Percentiles rank a stretch among this genome's conserved stretches.
Evolutionary conservation across 139 green algal genomes (phyloP).

Genomic region (Volvox africanus): DNA sequence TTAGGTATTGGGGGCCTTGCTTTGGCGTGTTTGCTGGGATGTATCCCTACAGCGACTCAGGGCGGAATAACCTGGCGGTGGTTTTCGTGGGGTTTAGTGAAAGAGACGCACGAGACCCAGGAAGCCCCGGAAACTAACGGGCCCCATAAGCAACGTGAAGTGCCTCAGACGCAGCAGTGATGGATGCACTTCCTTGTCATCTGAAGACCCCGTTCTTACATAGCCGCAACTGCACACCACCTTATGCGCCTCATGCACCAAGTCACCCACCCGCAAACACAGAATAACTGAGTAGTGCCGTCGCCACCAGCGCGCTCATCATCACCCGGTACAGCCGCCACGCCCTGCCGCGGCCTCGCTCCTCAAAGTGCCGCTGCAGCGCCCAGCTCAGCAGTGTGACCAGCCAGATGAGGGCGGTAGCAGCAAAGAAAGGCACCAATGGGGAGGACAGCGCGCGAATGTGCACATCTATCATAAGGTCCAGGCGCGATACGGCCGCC

Average conservation of each 20-base stretch:
- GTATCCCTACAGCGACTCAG: no score
- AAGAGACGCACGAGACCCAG: no score
- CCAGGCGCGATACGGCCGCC: conserved; percentile 5
- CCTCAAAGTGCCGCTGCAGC: neutral
- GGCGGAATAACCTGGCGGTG: no score
- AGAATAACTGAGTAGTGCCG: conserved; percentile 8
- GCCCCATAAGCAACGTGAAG: no score
- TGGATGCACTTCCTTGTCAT: no score
- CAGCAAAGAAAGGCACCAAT: neutral
- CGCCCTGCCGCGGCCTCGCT: neutral
- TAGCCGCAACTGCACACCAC: neutral
- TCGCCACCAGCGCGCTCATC: neutral
- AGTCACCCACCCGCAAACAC: conserved; percentile 24
- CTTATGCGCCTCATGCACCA: neutral
- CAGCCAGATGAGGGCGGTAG: neutral
- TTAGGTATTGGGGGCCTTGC: no score
- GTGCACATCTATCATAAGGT: neutral
- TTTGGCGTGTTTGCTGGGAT: no score
- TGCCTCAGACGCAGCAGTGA: no score
- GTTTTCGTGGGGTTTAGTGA: no score
- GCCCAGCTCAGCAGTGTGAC: neutral
- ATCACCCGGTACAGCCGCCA: conserved; percentile 2
- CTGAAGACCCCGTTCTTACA: no score
- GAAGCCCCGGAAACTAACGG: no score
- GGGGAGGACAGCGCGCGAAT: neutral